Base-by-base conservation (phyloP, 2,329 filamentous ascomycete genomes). In the Botrytis porri region DNA sequence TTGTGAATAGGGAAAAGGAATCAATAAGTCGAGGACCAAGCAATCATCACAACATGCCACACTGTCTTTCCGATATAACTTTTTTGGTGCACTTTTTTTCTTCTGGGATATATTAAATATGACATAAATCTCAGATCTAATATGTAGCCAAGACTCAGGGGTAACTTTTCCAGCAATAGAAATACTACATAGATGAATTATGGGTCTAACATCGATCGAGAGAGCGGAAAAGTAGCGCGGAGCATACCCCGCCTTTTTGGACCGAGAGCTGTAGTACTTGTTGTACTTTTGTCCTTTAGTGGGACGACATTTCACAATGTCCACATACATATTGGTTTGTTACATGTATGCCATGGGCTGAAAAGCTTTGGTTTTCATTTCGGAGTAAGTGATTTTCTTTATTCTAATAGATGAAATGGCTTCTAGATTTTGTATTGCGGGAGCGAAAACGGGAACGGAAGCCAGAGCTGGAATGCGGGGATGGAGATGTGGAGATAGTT, bases 211-310 rank as follows among this genome's bases (percentile, higher is more conserved):
- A 12, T 7, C 7, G n/a, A n/a, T 29, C n/a, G 14, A 57, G 16
- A 63, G n/a, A 45, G 39, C 57, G 41, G 39, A 43, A 45, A 51
- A 43, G 57, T 39, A n/a, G 69, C 41, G 29, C 45, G 35, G 48
- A 48, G 22, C 32, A 48, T 70, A 70, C 69, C 69, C 69, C 69
- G 69, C 69, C 61, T 62, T 37, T 48, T 29, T 37, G 32, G 41
- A 29, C 45, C 45, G 64, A 54, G 35, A 37, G 22, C 60, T 62
- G 32, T 39, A 66, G 39, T 37, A 59, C 29, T 63, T 6, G 37
- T n/a, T 69, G 37, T 45, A 43, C 29, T 61, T 61, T 48, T 25
- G 62, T 48, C 25, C 37, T 29, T 63, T 63, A 29, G 61, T 63
- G 61, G 61, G 37, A 63, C 25, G 22, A n/a, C 61, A 63, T 63